Percentiles rank a stretch among this genome's conserved stretches.
These are phyloP conservation scores for Dioszegia hungarica DNA, from an alignment of 768 basidiomycete genomes.

Conservation along the genomic window DNA sequence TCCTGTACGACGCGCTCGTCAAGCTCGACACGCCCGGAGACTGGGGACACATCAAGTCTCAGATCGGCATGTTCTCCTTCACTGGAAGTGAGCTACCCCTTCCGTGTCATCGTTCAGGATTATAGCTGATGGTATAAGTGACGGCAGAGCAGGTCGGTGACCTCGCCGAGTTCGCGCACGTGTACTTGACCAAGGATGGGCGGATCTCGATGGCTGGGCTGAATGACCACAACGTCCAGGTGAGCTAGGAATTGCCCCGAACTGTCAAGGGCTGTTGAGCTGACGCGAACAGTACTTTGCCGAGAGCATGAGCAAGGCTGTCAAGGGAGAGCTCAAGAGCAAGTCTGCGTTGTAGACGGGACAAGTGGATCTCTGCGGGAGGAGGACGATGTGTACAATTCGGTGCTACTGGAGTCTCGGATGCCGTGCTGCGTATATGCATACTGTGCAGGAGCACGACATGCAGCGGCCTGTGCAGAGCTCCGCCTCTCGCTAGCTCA, in stretches of 20 bases:
- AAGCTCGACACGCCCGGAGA: constrained; percentile 81
- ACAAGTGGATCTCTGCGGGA: no score
- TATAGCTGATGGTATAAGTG: constrained; percentile 16
- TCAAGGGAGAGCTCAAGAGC: constrained; percentile 48
- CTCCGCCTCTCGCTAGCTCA: neutral
- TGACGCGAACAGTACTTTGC: constrained; percentile 43
- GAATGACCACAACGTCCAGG: constrained; percentile 66
- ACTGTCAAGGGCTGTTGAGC: neutral
- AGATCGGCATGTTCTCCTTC: constrained; percentile 61
- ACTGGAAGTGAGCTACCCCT: constrained; percentile 20
- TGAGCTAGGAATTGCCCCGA: neutral
- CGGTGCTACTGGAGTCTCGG: no score
- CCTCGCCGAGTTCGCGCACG: constrained; percentile 44
- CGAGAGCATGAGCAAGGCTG: constrained; percentile 49
- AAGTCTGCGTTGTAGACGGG: constrained; percentile 28
- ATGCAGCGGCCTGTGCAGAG: no score
- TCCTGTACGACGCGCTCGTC: constrained; percentile 57
- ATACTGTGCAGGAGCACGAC: no score
- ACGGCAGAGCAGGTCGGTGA: constrained; percentile 42
- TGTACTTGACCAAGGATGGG: constrained; percentile 51
- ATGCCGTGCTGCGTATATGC: no score
- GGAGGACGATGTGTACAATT: no score
- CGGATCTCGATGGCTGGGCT: constrained; percentile 93
- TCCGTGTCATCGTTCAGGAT: neutral
- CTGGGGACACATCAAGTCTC: constrained; percentile 89